Conservation (phyloP, 2,329 filamentous ascomycete genomes). For the Aspergillaceae sp. region DNA sequence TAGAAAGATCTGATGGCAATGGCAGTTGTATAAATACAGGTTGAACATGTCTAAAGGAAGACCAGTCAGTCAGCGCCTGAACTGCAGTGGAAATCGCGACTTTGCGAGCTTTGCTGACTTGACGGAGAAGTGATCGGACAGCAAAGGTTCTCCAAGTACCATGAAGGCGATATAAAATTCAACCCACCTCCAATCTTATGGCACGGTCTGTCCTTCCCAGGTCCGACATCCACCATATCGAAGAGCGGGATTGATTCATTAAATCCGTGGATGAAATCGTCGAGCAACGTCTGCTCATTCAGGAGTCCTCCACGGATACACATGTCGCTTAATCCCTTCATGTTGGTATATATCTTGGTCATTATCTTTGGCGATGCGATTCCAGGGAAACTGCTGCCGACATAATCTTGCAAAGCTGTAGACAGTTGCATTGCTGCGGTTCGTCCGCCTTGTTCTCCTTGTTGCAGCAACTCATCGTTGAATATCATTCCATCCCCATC, state of each 20-base stretch:
- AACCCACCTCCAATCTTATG: conserved; percentile 41
- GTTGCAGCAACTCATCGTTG: conserved; percentile 41
- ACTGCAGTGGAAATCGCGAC: neutral
- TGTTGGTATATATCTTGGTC: conserved; percentile 47
- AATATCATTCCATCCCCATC: conserved; percentile 52
- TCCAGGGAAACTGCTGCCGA: conserved; percentile 32
- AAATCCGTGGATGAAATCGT: conserved; percentile 50
- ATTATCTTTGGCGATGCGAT: conserved; percentile 42
- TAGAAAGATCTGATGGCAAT: conserved; percentile 53
- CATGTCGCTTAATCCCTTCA: conserved; percentile 42
- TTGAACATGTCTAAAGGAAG: conserved; percentile 44
- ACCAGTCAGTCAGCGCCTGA: conserved; percentile 16
- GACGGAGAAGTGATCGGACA: neutral
- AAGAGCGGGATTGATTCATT: conserved; percentile 44
- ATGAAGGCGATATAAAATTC: conserved; percentile 1
- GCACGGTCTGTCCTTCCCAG: conserved; percentile 37
- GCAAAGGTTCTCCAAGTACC: conserved; percentile 7
- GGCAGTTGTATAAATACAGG: conserved; percentile 47
- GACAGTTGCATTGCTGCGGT: conserved; percentile 45
- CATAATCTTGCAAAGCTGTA: conserved; percentile 35
- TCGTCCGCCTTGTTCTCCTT: conserved; percentile 46
- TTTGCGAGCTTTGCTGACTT: neutral
- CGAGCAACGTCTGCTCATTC: conserved; percentile 33
- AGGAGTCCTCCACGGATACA: conserved; percentile 41
- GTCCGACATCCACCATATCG: conserved; percentile 43